phyloP scores from a whole-genome alignment of 805 yeast species.

The Schwanniomyces occidentalis region DNA sequence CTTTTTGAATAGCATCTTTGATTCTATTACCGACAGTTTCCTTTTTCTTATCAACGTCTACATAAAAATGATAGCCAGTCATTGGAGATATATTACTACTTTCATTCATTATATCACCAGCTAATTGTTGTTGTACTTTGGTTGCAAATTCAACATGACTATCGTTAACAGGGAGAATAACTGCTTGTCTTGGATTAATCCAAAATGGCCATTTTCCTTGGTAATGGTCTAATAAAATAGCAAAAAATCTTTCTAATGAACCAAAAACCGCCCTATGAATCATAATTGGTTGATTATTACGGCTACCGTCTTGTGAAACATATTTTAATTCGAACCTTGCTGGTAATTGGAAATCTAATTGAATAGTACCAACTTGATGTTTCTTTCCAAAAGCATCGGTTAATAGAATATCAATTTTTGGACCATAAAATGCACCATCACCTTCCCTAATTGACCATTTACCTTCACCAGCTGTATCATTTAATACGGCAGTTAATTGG shows the following conservation, averaged over 20 bases:
- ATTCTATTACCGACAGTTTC: conserved; percentile 82
- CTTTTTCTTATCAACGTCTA: conserved; percentile 71
- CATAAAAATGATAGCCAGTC: conserved; percentile 60
- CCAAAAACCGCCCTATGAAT: conserved; percentile 96
- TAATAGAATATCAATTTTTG: conserved; percentile 86
- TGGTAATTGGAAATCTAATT: conserved; percentile 93
- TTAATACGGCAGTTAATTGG: conserved; percentile 60
- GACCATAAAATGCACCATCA: conserved; percentile 98
- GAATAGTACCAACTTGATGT: conserved; percentile 95
- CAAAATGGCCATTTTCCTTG: conserved; percentile 97
- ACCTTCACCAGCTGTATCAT: conserved; percentile 44
- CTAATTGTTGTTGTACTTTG: conserved; percentile 44
- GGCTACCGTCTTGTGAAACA: conserved; percentile 50
- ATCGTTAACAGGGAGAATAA: conserved; percentile 76
- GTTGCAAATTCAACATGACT: conserved; percentile 57
- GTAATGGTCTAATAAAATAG: conserved; percentile 85
- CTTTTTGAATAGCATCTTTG: conserved; percentile 71
- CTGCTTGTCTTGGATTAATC: conserved; percentile 90
- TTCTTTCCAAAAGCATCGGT: conserved; percentile 76
- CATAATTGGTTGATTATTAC: conserved; percentile 78
- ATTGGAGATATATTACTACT: conserved; percentile 51
- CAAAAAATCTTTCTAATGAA: conserved; percentile 88
- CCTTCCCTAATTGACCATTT: conserved; percentile 78
- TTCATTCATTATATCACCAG: conserved; percentile 40
- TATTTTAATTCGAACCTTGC: conserved; percentile 75